These are phyloP conservation scores for Rhododendron williamsianum DNA, from an alignment of 148 eudicot genomes.

Conservation along the genomic window DNA sequence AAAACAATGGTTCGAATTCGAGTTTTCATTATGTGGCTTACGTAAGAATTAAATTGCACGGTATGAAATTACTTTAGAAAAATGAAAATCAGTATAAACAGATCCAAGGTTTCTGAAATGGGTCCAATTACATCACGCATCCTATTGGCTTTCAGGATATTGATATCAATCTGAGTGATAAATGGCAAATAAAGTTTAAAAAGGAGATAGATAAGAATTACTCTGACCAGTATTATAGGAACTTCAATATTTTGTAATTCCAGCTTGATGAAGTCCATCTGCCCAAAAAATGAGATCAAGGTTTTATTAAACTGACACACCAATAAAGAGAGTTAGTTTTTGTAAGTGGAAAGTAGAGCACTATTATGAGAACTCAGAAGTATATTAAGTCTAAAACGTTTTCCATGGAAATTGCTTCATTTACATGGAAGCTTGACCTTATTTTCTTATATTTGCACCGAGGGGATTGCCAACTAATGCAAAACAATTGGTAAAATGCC, in stretches of 20 bases:
- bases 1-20: no score
- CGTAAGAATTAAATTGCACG: neutral
- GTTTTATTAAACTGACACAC: neutral
- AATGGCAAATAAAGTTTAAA: neutral
- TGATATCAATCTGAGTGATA: neutral
- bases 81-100: no score
- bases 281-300: slow-evolving; percentile 21
- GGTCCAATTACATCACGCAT: neutral
- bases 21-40: no score
- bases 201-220: slow-evolving; percentile 1
- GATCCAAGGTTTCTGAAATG: neutral
- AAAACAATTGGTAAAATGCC: neutral
- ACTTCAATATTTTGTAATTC: slow-evolving; percentile 46
- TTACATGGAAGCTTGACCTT: neutral
- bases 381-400: neutral
- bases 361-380: neutral
- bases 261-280: slow-evolving; percentile 62
- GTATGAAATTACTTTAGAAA: neutral
- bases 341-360: neutral
- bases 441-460: no score
- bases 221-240: slow-evolving; percentile 65
- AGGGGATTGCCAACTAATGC: no score
- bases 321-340: neutral
- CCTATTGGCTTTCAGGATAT: neutral
- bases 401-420: neutral